Evolutionary conservation across 768 basidiomycete species (phyloP).

Genomic region (Tricholoma furcatifolium): DNA sequence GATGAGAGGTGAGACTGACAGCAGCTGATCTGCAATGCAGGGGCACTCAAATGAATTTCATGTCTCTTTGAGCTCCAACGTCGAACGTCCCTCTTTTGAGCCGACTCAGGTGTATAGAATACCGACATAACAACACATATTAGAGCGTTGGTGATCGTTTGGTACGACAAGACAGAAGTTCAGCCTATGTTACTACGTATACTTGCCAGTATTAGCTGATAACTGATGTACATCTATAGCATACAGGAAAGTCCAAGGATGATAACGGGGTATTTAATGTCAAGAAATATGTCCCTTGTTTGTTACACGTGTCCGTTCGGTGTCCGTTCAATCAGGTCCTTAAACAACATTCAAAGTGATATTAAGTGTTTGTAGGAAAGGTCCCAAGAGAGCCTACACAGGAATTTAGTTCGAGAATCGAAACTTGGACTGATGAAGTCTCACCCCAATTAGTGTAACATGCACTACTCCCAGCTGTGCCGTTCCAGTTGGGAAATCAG

Average conservation of each 20-base stretch:
- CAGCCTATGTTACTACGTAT: too few relatives aligned
- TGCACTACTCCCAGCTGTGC: slow-evolving; percentile 37
- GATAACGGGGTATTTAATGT: not conserved
- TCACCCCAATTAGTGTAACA: slow-evolving; percentile 38
- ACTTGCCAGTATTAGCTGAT: too few relatives aligned
- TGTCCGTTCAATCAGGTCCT: not conserved
- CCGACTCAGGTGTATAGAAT: too few relatives aligned
- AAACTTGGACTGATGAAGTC: slow-evolving; percentile 13
- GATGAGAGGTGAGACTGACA: not conserved
- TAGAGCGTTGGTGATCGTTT: too few relatives aligned
- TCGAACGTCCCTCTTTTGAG: too few relatives aligned
- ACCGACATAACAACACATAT: too few relatives aligned
- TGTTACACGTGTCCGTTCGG: not conserved
- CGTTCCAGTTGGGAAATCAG: slow-evolving; percentile 21
- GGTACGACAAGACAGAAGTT: too few relatives aligned
- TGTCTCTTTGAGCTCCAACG: not conserved
- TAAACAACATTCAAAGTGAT: slow-evolving; percentile 27
- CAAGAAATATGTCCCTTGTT: not conserved
- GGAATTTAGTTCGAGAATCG: not conserved
- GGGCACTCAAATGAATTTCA: not conserved
- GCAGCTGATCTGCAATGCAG: not conserved
- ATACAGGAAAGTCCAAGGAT: too few relatives aligned
- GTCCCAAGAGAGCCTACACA: slow-evolving; percentile 29
- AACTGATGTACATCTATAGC: too few relatives aligned
- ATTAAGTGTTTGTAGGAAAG: slow-evolving; percentile 31